phyloP scores from a whole-genome alignment of 2,329 filamentous ascomycete genomes.

The Colletotrichum filicis region DNA sequence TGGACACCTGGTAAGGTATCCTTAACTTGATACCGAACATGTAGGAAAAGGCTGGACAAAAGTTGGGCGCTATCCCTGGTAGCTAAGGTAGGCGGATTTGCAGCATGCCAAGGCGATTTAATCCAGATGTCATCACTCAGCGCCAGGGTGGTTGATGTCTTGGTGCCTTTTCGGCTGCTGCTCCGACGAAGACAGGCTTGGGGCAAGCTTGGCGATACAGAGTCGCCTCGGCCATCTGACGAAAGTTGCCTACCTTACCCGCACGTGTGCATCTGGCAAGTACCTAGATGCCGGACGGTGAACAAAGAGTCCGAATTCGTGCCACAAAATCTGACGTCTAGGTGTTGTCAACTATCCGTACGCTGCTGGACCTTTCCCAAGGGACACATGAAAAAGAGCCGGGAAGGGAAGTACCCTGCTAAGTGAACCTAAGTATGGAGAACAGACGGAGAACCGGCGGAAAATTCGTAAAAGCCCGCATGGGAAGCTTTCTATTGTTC shows the following conservation, averaged over 20 bases:
- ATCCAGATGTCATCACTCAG: not conserved
- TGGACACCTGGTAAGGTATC: not conserved
- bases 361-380: too few species aligned
- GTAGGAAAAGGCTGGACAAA: not conserved
- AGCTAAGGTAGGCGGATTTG: not conserved
- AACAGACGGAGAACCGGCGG: not conserved
- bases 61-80: slow-evolving; percentile 4
- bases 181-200: slow-evolving; percentile 2
- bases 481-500: not conserved
- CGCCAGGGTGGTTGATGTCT: not conserved
- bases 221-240: not conserved
- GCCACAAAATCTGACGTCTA: not conserved
- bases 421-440: not conserved
- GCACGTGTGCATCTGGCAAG: not conserved
- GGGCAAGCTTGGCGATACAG: not conserved
- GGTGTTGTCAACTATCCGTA: too few species aligned
- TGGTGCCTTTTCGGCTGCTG: not conserved
- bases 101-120: not conserved
- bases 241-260: not conserved
- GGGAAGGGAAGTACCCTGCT: too few species aligned
- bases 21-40: too few species aligned
- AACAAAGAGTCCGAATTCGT: not conserved
- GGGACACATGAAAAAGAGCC: too few species aligned
- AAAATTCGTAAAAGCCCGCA: not conserved
- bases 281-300: not conserved